phyloP scores from a whole-genome alignment of 2,329 filamentous ascomycete genomes.

The Penicillium hesseltinei region DNA sequence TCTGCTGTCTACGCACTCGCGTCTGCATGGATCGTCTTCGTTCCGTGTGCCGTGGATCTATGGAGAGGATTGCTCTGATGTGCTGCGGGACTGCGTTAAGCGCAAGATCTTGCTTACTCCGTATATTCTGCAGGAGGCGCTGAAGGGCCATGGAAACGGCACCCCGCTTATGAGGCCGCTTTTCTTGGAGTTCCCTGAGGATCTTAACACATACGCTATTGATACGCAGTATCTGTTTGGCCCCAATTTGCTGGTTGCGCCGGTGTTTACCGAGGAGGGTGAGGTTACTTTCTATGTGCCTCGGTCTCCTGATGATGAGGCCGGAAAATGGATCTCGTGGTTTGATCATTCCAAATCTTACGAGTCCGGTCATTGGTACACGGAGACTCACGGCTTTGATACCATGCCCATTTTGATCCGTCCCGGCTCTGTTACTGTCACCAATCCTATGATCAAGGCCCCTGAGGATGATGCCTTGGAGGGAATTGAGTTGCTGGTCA shows the following conservation, averaged over 20 bases:
- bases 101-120: conserved; percentile 59
- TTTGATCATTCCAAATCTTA: conserved; percentile 46
- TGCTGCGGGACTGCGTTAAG: conserved; percentile 55
- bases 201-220: conserved; percentile 65
- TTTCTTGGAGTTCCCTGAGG: conserved; percentile 68
- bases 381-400: conserved; percentile 58
- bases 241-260: conserved; percentile 60
- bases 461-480: conserved; percentile 30
- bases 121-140: conserved; percentile 56
- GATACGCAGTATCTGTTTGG: conserved; percentile 76
- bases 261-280: conserved; percentile 62
- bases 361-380: conserved; percentile 54
- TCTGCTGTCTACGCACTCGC: conserved; percentile 66
- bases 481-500: conserved; percentile 33
- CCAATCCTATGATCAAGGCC: conserved; percentile 28
- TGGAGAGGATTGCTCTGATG: conserved; percentile 60
- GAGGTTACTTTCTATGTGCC: conserved; percentile 65
- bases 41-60: conserved; percentile 76
- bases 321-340: conserved; percentile 50
- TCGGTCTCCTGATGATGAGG: conserved; percentile 50
- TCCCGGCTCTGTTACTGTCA: conserved; percentile 38
- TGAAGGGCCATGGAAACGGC: conserved; percentile 52
- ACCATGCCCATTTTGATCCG: conserved; percentile 60
- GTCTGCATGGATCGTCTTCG: conserved; percentile 66
- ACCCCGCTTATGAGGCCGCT: conserved; percentile 64